A percentile compares a stretch with the other conserved stretches of the same genome.
These are phyloP conservation scores for Phytophthora citrophthora DNA, from an alignment of 352 stramenopile species.

Conservation along the genomic window DNA sequence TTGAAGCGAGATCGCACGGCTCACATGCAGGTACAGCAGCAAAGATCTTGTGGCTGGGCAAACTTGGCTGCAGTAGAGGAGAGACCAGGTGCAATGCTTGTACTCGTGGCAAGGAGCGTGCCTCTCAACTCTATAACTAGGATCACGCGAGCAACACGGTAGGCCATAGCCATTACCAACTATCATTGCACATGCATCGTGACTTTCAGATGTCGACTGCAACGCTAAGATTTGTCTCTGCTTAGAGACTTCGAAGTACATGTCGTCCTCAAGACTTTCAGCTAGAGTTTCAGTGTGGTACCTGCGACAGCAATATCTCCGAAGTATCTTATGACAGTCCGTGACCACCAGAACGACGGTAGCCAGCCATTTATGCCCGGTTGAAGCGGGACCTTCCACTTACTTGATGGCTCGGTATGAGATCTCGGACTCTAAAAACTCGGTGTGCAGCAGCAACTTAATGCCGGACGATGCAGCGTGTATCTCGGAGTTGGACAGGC, in stretches of 20 bases:
- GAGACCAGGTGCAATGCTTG: not conserved
- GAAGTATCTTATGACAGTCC: slow-evolving; percentile 1
- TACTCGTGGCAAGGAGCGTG: not conserved
- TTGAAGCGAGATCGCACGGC: not conserved
- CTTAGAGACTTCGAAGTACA: not conserved
- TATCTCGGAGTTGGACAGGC: slow-evolving; percentile 22
- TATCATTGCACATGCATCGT: slow-evolving; percentile 4
- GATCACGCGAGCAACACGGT: slow-evolving; percentile 15
- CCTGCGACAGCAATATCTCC: not conserved
- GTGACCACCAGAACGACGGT: slow-evolving; percentile 1
- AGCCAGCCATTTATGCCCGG: slow-evolving; percentile 26
- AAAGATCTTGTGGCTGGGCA: not conserved
- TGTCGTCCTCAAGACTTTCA: not conserved
- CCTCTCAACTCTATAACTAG: slow-evolving; percentile 15
- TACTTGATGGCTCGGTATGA: slow-evolving; percentile 5
- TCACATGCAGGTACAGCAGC: not conserved
- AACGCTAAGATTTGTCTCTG: slow-evolving; percentile 7
- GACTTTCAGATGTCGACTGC: slow-evolving; percentile 10
- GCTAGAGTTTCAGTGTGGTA: not conserved
- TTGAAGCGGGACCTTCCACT: slow-evolving; percentile 15
- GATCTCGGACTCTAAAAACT: too few relatives aligned
- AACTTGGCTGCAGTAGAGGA: slow-evolving; percentile 31
- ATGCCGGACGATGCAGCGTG: not conserved
- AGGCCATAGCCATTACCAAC: slow-evolving; percentile 24
- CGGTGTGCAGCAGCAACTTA: not conserved